phyloP scores from a whole-genome alignment of 768 basidiomycete genomes.

The Termitomyces titanicus region DNA sequence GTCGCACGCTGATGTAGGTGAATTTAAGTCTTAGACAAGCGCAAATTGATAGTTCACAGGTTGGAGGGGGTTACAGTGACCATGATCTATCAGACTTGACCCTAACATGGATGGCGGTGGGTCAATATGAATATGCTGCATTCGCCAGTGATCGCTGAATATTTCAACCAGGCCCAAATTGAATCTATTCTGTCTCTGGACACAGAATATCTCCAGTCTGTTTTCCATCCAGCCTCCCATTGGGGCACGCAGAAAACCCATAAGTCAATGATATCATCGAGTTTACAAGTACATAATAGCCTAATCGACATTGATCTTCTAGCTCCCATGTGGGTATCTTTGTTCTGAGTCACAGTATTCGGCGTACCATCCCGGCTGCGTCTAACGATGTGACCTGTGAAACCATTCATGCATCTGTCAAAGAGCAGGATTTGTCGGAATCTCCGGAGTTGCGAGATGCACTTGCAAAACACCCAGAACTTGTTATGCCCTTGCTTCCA shows the following conservation, averaged over 20 bases:
- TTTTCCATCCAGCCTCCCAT: conserved; percentile 46
- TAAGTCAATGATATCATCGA: conserved; percentile 39
- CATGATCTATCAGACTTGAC: conserved; percentile 69
- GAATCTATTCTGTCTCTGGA: conserved; percentile 55
- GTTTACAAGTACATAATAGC: background rate
- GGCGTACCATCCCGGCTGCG: conserved; percentile 44
- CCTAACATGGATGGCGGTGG: conserved; percentile 61
- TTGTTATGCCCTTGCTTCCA: conserved; percentile 41
- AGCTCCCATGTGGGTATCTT: conserved; percentile 59
- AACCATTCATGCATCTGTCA: conserved; percentile 57
- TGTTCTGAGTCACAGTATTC: conserved; percentile 35
- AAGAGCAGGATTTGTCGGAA: conserved; percentile 36
- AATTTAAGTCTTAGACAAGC: background rate
- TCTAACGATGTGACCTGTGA: conserved; percentile 50
- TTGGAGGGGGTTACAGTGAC: conserved; percentile 65
- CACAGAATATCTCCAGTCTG: conserved; percentile 43
- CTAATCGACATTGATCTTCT: conserved; percentile 4
- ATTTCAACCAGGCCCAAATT: conserved; percentile 47
- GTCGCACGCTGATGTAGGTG: conserved; percentile 37
- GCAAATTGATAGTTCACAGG: conserved; percentile 29
- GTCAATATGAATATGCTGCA: conserved; percentile 14
- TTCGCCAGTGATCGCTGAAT: background rate
- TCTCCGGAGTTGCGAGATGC: conserved; percentile 27
- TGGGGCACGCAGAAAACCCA: conserved; percentile 67
- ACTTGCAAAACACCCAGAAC: conserved; percentile 37